phyloP scores from a whole-genome alignment of 2,329 filamentous ascomycete genomes.

The Alternaria sp. region DNA sequence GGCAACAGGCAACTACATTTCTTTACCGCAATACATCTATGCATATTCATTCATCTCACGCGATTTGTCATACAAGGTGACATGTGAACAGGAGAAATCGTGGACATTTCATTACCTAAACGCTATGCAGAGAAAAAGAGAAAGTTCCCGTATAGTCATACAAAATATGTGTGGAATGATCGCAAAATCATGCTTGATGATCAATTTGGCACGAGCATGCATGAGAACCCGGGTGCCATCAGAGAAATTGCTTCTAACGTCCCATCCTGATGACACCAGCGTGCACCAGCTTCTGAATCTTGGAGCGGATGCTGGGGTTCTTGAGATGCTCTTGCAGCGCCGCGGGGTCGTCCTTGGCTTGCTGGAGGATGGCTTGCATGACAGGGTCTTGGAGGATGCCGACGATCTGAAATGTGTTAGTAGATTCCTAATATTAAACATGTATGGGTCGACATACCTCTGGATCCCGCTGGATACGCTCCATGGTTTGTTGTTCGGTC shows the following conservation, averaged over 20 bases:
- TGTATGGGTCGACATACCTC: constrained; percentile 67
- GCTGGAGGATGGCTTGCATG: constrained; percentile 97
- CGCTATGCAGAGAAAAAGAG: constrained; percentile 23
- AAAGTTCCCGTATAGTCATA: background rate
- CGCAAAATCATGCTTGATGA: background rate
- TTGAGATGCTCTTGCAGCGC: constrained; percentile 97
- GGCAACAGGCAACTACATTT: background rate
- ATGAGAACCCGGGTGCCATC: background rate
- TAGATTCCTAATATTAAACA: background rate
- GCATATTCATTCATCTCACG: background rate
- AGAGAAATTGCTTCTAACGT: constrained; percentile 43
- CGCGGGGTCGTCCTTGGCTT: constrained; percentile 90
- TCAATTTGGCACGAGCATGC: background rate
- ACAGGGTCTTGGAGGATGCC: constrained; percentile 91
- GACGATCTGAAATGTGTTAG: constrained; percentile 70
- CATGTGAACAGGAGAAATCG: background rate
- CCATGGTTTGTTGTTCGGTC: constrained; percentile 93
- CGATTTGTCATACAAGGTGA: too few relatives aligned
- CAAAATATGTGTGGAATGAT: background rate
- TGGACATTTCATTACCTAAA: constrained; percentile 18
- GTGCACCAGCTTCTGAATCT: constrained; percentile 93
- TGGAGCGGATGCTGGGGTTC: constrained; percentile 81
- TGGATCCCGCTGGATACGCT: constrained; percentile 86
- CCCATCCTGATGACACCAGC: constrained; percentile 89
- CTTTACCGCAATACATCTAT: background rate